Conservation (phyloP, 1,284 basidiomycete species). For the Cerrena zonata region DNA sequence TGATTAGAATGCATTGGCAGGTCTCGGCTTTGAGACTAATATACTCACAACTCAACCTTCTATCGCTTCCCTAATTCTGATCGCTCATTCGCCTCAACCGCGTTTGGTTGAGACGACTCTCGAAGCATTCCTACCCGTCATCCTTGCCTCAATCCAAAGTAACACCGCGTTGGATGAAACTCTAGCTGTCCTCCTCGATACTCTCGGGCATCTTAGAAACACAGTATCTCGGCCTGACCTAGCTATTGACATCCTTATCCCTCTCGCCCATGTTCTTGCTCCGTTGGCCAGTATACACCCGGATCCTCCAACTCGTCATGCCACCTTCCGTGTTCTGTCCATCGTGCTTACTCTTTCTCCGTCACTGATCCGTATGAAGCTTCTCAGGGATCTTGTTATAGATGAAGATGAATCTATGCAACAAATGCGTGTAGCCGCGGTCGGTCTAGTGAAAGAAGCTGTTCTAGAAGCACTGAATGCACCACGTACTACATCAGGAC, state of each 20-base stretch:
- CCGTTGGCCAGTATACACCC: slow-evolving; percentile 55
- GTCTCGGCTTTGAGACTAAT: slow-evolving; percentile 15
- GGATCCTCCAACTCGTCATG: slow-evolving; percentile 50
- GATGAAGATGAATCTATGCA: slow-evolving; percentile 40
- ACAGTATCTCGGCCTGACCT: slow-evolving; percentile 24
- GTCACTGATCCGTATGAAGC: slow-evolving; percentile 42
- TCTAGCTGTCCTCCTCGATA: slow-evolving; percentile 46
- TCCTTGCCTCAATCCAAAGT: slow-evolving; percentile 47
- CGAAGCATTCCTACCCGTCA: slow-evolving; percentile 35
- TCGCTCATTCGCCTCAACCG: slow-evolving; percentile 37
- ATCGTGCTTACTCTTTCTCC: slow-evolving; percentile 43
- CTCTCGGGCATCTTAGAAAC: slow-evolving; percentile 30
- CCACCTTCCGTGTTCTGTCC: slow-evolving; percentile 54
- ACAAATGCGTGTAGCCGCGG: slow-evolving; percentile 60
- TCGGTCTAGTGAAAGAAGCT: slow-evolving; percentile 63
- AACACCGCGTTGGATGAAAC: slow-evolving; percentile 52
- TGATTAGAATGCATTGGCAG: slow-evolving; percentile 19
- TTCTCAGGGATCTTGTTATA: slow-evolving; percentile 48
- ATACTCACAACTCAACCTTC: slow-evolving; percentile 20
- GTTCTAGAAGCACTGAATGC: slow-evolving; percentile 44
- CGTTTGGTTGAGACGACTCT: slow-evolving; percentile 22
- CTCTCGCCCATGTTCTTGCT: slow-evolving; percentile 46
- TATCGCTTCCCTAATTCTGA: slow-evolving; percentile 39
- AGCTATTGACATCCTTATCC: slow-evolving; percentile 39
- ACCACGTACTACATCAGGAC: slow-evolving; percentile 14